phyloP scores from a whole-genome alignment of 352 stramenopile species.

The Peronospora tabacina region DNA sequence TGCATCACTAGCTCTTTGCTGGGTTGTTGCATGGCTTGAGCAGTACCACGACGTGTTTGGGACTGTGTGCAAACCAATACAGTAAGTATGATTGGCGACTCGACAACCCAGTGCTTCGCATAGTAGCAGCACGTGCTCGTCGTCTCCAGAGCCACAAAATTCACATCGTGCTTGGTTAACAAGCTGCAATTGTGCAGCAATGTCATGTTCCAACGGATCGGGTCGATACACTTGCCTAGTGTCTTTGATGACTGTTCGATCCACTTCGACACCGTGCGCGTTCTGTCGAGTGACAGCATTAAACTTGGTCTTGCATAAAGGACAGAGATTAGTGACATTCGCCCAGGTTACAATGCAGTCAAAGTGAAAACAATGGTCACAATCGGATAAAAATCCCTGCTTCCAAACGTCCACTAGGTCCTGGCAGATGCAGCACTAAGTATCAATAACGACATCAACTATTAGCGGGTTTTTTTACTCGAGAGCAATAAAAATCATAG shows the following conservation, averaged over 20 bases:
- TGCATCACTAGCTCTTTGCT: slow-evolving; percentile 44
- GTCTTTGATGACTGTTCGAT: slow-evolving; percentile 37
- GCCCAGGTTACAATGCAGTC: slow-evolving; percentile 78
- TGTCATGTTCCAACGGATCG: slow-evolving; percentile 53
- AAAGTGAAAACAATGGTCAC: slow-evolving; percentile 81
- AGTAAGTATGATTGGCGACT: slow-evolving; percentile 70
- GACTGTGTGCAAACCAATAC: slow-evolving; percentile 48
- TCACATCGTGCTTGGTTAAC: slow-evolving; percentile 69
- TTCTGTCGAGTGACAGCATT: slow-evolving; percentile 41
- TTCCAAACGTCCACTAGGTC: slow-evolving; percentile 46
- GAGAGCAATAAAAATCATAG: too few relatives aligned
- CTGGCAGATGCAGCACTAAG: slow-evolving; percentile 79
- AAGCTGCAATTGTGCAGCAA: slow-evolving; percentile 55
- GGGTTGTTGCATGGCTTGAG: slow-evolving; percentile 30
- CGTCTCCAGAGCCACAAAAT: slow-evolving; percentile 61
- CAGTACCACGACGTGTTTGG: slow-evolving; percentile 71
- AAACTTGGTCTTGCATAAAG: slow-evolving; percentile 75
- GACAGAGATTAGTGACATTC: slow-evolving; percentile 79
- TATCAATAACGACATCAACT: neutral
- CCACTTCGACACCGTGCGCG: slow-evolving; percentile 27
- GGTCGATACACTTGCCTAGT: slow-evolving; percentile 56
- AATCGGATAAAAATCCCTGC: slow-evolving; percentile 51
- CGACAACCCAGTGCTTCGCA: slow-evolving; percentile 61
- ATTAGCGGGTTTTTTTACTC: too few relatives aligned
- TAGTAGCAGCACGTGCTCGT: slow-evolving; percentile 75